phyloP scores from a whole-genome alignment of 345 rosid genomes.

The Kandelia obovata region DNA sequence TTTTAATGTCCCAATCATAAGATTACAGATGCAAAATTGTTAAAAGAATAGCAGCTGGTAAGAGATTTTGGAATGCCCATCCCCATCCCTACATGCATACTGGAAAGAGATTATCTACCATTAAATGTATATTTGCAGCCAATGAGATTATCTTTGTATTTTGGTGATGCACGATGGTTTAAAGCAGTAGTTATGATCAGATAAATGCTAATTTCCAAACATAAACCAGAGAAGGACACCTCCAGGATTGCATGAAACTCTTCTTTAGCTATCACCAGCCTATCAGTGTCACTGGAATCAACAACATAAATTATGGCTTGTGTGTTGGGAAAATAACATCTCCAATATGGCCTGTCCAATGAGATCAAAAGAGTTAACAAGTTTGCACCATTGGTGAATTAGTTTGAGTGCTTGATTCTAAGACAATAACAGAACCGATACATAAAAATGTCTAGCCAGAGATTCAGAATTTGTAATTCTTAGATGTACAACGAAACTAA shows the following conservation, averaged over 20 bases:
- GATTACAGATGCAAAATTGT: background rate
- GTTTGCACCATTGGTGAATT: background rate
- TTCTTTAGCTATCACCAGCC: constrained; percentile 66
- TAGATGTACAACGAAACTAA: too few relatives aligned
- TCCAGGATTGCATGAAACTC: constrained; percentile 79
- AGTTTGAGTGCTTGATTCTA: background rate
- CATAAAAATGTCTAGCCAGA: too few relatives aligned
- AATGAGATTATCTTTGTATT: too few relatives aligned
- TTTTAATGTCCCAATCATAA: too few relatives aligned
- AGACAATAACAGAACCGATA: too few relatives aligned
- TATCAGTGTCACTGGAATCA: constrained; percentile 76
- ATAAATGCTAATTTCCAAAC: background rate
- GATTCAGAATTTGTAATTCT: too few relatives aligned
- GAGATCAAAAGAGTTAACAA: background rate
- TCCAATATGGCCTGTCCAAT: constrained; percentile 69
- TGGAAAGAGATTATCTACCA: too few relatives aligned
- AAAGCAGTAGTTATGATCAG: background rate
- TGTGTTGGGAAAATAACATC: constrained; percentile 82
- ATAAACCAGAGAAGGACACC: constrained; percentile 33
- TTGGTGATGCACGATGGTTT: too few relatives aligned
- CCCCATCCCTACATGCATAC: too few relatives aligned
- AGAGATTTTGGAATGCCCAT: background rate
- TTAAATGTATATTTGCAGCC: too few relatives aligned
- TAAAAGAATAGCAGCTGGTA: background rate
- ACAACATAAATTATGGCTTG: constrained; percentile 75